Evolutionary conservation across 208 protist species (phyloP).

Genomic region (Leishmania martiniquensis): DNA sequence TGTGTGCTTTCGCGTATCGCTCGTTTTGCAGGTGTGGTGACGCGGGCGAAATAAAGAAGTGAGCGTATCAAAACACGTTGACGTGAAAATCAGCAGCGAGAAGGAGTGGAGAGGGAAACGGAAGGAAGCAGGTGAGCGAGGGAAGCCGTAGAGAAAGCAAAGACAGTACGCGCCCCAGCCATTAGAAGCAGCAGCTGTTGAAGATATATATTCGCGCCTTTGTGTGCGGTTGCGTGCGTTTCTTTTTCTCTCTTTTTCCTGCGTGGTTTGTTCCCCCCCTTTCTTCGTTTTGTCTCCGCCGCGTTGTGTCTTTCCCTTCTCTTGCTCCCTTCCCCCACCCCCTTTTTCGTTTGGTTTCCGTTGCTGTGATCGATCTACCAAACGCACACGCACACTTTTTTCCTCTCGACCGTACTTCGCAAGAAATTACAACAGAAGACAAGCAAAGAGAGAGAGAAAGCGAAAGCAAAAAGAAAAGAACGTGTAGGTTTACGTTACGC

Average conservation of each 20-base stretch:
- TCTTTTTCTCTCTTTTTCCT: slow-evolving; percentile 5
- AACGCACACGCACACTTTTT: too few species aligned
- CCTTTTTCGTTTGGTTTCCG: too few species aligned
- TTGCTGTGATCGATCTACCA: too few species aligned
- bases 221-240: not conserved
- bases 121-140: too few species aligned
- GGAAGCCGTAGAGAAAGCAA: not conserved
- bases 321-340: too few species aligned
- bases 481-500: not conserved
- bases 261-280: not conserved
- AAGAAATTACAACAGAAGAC: not conserved
- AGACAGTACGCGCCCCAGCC: not conserved
- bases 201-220: not conserved
- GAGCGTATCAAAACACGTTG: not conserved
- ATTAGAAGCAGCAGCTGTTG: not conserved
- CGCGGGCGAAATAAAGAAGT: too few species aligned
- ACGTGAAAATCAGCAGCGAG: not conserved
- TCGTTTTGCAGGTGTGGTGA: too few species aligned
- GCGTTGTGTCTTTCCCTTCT: too few species aligned
- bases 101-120: not conserved
- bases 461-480: not conserved
- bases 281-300: too few species aligned
- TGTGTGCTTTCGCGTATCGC: not conserved
- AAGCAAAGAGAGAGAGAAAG: not conserved
- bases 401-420: not conserved